Evolutionary conservation across 805 yeast genomes (phyloP).

Genomic region (Yamadazyma philogaea): DNA sequence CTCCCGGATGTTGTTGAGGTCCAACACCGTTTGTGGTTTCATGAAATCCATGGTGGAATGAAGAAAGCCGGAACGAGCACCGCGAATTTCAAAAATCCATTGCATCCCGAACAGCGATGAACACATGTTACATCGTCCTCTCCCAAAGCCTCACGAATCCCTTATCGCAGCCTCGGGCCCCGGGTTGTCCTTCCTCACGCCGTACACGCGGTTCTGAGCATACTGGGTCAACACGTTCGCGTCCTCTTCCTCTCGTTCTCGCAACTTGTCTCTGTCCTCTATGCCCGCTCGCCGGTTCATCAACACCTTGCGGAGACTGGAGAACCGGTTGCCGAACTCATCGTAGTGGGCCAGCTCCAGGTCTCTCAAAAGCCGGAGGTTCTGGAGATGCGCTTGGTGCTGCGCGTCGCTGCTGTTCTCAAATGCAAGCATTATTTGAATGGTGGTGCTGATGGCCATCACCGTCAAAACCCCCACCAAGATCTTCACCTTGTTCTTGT

Average conservation of each 20-base stretch:
- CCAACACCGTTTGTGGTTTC: conserved; percentile 77
- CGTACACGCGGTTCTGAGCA: conserved; percentile 12
- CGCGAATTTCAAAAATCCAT: background rate
- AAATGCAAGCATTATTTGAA: conserved; percentile 37
- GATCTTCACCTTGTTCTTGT: conserved; percentile 43
- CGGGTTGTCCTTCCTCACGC: conserved; percentile 20
- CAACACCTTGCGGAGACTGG: conserved; percentile 33
- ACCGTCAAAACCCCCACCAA: conserved; percentile 33
- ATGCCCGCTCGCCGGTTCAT: conserved; percentile 29
- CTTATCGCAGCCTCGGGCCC: too few species aligned
- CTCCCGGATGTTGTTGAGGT: conserved; percentile 77
- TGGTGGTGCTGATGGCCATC: conserved; percentile 27
- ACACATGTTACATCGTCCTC: too few species aligned
- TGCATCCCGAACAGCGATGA: background rate
- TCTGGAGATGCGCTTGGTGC: conserved; percentile 23
- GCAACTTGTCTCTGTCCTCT: conserved; percentile 17
- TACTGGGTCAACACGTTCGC: conserved; percentile 29
- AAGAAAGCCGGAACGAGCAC: background rate
- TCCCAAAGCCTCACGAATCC: too few species aligned
- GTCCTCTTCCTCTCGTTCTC: conserved; percentile 22
- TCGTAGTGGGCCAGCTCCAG: conserved; percentile 20
- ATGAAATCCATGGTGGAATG: conserved; percentile 66
- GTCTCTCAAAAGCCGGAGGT: conserved; percentile 29
- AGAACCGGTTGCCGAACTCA: conserved; percentile 25
- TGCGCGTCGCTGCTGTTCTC: conserved; percentile 31